These are phyloP conservation scores for Hypoxylon rickii DNA, from an alignment of 495 filamentous ascomycete species.

Conservation along the genomic window DNA sequence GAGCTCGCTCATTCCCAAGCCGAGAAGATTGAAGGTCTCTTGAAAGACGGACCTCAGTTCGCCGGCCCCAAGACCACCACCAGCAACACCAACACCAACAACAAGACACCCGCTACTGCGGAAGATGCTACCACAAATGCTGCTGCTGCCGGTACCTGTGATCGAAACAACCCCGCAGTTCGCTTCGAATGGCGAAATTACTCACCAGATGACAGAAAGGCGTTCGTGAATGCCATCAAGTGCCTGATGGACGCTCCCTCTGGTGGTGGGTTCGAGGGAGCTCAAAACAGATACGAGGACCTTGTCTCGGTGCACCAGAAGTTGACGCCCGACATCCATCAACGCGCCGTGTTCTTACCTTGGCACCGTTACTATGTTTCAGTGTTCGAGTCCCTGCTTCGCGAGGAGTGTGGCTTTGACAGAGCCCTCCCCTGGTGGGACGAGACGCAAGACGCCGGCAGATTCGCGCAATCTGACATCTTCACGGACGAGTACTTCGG, in stretches of 20 bases:
- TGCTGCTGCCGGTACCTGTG: constrained; percentile 23
- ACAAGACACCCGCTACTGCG: constrained; percentile 6
- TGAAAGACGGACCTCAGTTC: constrained; percentile 17
- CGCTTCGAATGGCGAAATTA: constrained; percentile 44
- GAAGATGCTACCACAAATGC: constrained; percentile 4
- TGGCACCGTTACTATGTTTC: constrained; percentile 49
- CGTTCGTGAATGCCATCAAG: constrained; percentile 42
- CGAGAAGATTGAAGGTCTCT: not conserved
- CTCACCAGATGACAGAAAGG: constrained; percentile 27
- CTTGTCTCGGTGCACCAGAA: constrained; percentile 47
- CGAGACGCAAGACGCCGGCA: constrained; percentile 46
- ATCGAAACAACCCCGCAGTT: constrained; percentile 34
- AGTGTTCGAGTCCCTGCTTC: constrained; percentile 44
- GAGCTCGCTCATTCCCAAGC: constrained; percentile 26
- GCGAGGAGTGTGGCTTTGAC: constrained; percentile 45
- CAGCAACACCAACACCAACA: not conserved
- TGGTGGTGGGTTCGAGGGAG: constrained; percentile 31
- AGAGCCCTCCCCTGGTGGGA: constrained; percentile 50
- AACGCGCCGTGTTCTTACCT: constrained; percentile 44
- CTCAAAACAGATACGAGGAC: constrained; percentile 44
- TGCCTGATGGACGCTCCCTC: constrained; percentile 44
- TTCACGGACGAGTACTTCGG: constrained; percentile 41
- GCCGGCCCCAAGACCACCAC: not conserved
- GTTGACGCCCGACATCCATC: constrained; percentile 43
- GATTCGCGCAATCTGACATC: constrained; percentile 39